Base-by-base conservation (phyloP, 768 basidiomycete genomes). In the Pisolithus albus region DNA sequence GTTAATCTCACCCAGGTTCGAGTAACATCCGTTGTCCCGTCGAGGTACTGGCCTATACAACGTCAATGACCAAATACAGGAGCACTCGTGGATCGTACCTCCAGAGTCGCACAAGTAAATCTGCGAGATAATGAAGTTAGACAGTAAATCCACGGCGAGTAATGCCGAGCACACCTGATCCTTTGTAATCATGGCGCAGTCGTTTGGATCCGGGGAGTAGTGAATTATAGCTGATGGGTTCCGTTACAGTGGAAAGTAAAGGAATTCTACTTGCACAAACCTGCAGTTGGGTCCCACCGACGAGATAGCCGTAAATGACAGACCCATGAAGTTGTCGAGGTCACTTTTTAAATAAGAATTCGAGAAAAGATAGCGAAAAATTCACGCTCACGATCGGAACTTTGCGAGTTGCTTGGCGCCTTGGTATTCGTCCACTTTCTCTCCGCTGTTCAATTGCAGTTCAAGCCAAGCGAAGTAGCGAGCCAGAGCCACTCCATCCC, bases 401-500 rank as follows among this genome's bases (percentile, higher is more conserved):
- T 80, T 70, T 70, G 92, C 87, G 46, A 99, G 74, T 59, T 83
- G 72, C 58, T 82, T 79, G 1, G 93, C 86, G 11, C 80, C 95
- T 53, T 92, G 78, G 56, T 83, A 83, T 65, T 99, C 95, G 39
- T 77, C 84, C 52, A 94, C 53, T 52, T 73, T 75, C 16, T 71
- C 73, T 0, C 83, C 88, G 7, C 75, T 70, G 3, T 76, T 66
- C 16, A 98, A 72, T 56, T 85, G 79, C 55, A 92, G 87, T 66
- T 98, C 92, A 1, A 99, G 75, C 96, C 95, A 99, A 0, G 92
- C 77, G 59, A 97, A 97, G 70, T 98, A 99, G 13, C 85, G 79
- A 7, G 80, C 82, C 44, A 98, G 74, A 0, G 94, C 94, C 1
- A 78, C 83, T 0, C 95, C 93, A 65, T 98, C 95, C 9, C 94